phyloP scores from a whole-genome alignment of 257 asterid species.

The Schizonepeta tenuifolia region DNA sequence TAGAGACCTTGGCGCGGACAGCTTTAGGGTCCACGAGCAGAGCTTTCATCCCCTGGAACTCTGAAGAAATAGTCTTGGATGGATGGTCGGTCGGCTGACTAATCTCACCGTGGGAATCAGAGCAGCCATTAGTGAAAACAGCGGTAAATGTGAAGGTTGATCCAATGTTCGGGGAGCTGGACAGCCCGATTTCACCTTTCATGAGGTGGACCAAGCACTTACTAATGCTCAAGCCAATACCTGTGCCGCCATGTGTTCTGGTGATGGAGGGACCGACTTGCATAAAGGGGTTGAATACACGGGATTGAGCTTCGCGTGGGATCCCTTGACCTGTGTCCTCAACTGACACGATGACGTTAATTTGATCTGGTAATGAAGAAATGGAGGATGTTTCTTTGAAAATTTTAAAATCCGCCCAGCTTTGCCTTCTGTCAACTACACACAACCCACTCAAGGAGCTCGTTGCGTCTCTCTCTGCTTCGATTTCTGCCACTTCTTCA shows the following conservation, averaged over 20 bases:
- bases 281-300: slow-evolving; percentile 87
- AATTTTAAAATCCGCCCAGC: slow-evolving; percentile 67
- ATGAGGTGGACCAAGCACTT: slow-evolving; percentile 94
- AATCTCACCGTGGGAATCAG: slow-evolving; percentile 42
- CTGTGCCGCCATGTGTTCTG: slow-evolving; percentile 92
- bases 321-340: slow-evolving; percentile 98
- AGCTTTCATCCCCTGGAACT: slow-evolving; percentile 76
- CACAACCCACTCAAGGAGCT: slow-evolving; percentile 80
- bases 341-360: slow-evolving; percentile 76
- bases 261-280: slow-evolving; percentile 97
- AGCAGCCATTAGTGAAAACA: slow-evolving; percentile 52
- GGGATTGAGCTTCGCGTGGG: slow-evolving; percentile 75
- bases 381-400: slow-evolving; percentile 53
- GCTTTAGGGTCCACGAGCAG: slow-evolving; percentile 78
- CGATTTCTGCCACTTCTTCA: slow-evolving; percentile 64
- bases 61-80: slow-evolving; percentile 45
- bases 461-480: slow-evolving; percentile 42
- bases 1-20: slow-evolving; percentile 71
- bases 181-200: slow-evolving; percentile 93
- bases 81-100: slow-evolving; percentile 41
- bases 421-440: slow-evolving; percentile 68
- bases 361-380: slow-evolving; percentile 48
- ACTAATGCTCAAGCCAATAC: slow-evolving; percentile 95
- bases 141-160: slow-evolving; percentile 94
- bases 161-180: slow-evolving; percentile 72